Conservation (phyloP, 2,329 filamentous ascomycete genomes). For the Pseudogymnoascus sp. region DNA sequence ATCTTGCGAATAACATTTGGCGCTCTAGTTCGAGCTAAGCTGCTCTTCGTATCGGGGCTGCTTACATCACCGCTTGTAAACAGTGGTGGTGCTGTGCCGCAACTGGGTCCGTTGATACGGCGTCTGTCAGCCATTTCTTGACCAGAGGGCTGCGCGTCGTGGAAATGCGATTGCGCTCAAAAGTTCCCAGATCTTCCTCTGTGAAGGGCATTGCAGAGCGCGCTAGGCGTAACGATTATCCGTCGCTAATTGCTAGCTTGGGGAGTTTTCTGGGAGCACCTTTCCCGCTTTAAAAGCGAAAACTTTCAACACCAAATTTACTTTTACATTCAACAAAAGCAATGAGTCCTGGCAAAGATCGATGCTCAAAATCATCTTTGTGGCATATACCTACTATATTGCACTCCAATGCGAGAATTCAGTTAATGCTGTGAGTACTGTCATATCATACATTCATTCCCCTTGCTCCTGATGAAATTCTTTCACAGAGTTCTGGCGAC, state of each 20-base stretch:
- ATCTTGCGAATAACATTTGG: conserved; percentile 73
- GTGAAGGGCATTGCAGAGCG: not conserved
- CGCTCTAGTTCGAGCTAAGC: conserved; percentile 49
- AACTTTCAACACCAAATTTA: not conserved
- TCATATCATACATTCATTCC: conserved; percentile 12
- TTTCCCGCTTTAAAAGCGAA: conserved; percentile 1
- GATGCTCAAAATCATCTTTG: not conserved
- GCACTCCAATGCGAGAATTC: not conserved
- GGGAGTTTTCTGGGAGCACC: conserved; percentile 3
- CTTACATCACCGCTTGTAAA: conserved; percentile 47
- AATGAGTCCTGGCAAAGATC: not conserved
- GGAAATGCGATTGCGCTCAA: not conserved
- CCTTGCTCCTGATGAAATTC: conserved; percentile 26
- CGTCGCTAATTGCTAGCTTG: conserved; percentile 9
- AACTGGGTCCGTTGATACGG: conserved; percentile 79
- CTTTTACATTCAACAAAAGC: not conserved
- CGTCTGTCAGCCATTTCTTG: conserved; percentile 68
- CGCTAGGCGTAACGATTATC: not conserved
- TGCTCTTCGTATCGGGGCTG: conserved; percentile 34
- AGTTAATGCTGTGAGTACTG: conserved; percentile 10
- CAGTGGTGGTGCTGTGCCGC: conserved; percentile 65
- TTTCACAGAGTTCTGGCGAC: conserved; percentile 27
- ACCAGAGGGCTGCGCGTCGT: not conserved
- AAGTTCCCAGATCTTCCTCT: conserved; percentile 1
- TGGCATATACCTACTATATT: not conserved